Base-by-base conservation (phyloP, 352 stramenopile species). In the Phytophthora capsici region DNA sequence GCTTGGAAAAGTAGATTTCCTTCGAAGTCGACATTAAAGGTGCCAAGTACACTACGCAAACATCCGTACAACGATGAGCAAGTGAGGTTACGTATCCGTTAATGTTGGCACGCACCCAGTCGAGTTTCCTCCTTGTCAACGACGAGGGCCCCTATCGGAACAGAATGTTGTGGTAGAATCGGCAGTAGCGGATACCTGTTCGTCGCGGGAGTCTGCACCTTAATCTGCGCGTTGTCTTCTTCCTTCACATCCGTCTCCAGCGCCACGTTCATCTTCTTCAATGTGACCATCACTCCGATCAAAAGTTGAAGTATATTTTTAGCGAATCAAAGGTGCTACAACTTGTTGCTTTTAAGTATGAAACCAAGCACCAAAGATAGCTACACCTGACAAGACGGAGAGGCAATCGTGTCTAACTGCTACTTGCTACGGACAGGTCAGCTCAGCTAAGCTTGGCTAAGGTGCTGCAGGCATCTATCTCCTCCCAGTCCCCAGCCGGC, bases 1-100 rank as follows among this genome's bases (percentile, higher is more conserved):
- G 71, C 25, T 75, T 81, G n/a, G 59, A 45, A 19, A 71, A 75
- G 32, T 73, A 69, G 17, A 81, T 81, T 26, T 84, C 73, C 48
- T 81, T 77, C 17, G 73, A 63, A 26, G 77, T 75, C 13, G 72
- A 73, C 26, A 66, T 69, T 23, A 84, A 37, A 2, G 75, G 75
- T 1, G 69, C 66, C 48, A 78, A 46, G 30, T 81, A 84, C 50
- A 84, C 75, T 84, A 28, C 32, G 44, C 8, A 34, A 14, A 32
- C 28, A 32, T 32, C 12, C 12, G 8, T 32, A 34, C 28, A 34
- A 34, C 3, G 7, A 34, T 13, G 28, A 34, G 10, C 28, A 34
- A 34, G 28, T 34, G 2, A 34, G 28, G 28, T 14, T 34, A 14
- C 28, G 1, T 32, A 12, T 12, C 28, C 13, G 1, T 47, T 36